A percentile compares a stretch with the other conserved stretches of the same genome.
phyloP scores from a whole-genome alignment of 306 rosid species.

The peach (Prunus persica) region Prunus_persica_NCBIv2 NC_034014.1:22485001-22485500 shows the following conservation, averaged over 20 bases:
- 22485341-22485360: too few relatives aligned
- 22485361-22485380: too few relatives aligned
- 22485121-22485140: too few relatives aligned
- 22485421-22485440: not conserved
- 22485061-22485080: not conserved
- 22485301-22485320: too few relatives aligned
- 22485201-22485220: not conserved
- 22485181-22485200: conserved; percentile 1
- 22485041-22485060: not conserved
- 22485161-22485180: not conserved
- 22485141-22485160: not conserved
- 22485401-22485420: not conserved
- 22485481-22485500: not conserved
- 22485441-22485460: not conserved
- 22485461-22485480: not conserved
- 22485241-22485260: not conserved
- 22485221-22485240: not conserved
- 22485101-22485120: not conserved
- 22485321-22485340: too few relatives aligned
- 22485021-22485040: not conserved
- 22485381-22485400: not conserved
- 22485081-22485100: not conserved
- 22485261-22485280: too few relatives aligned
- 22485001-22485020: not conserved
- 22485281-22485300: too few relatives aligned